Conservation (phyloP, 208 protist genomes). For the Borovskyia barvae region DNA sequence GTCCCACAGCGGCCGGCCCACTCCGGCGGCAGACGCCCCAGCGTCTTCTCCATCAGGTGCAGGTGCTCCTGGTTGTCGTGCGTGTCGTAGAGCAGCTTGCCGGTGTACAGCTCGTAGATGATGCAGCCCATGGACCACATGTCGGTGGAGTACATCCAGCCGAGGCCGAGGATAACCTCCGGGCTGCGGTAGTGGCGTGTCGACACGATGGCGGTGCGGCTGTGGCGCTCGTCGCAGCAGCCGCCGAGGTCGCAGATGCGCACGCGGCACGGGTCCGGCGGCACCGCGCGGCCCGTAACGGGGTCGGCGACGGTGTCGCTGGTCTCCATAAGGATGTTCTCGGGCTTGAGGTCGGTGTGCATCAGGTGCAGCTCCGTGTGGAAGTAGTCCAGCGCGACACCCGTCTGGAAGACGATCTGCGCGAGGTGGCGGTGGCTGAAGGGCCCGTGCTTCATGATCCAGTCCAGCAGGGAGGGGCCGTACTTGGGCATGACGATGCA, state of each 20-base stretch:
- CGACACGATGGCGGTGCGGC: constrained; percentile 33
- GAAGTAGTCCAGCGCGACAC: constrained; percentile 73
- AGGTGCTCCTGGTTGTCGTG: constrained; percentile 74
- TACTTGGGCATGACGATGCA: constrained; percentile 77
- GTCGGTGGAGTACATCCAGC: constrained; percentile 66
- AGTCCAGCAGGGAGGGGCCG: constrained; percentile 79
- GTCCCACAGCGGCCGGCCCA: constrained; percentile 49
- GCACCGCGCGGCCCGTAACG: constrained; percentile 30
- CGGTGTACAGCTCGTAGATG: constrained; percentile 73
- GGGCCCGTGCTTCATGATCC: constrained; percentile 74
- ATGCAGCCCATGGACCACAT: constrained; percentile 85
- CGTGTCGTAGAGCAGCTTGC: constrained; percentile 72
- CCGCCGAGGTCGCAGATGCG: constrained; percentile 65
- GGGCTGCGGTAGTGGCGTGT: constrained; percentile 69
- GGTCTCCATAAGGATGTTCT: constrained; percentile 83
- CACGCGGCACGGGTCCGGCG: constrained; percentile 47
- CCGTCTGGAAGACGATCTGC: constrained; percentile 75
- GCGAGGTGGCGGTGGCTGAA: constrained; percentile 74
- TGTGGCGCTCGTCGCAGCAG: constrained; percentile 35
- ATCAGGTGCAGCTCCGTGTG: constrained; percentile 73
- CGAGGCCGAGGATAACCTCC: constrained; percentile 71
- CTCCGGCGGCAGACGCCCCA: constrained; percentile 52
- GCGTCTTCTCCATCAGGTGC: constrained; percentile 77
- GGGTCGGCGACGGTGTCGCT: constrained; percentile 77
- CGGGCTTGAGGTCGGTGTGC: constrained; percentile 82